A percentile compares a stretch with the other conserved stretches of the same genome.
phyloP scores from a whole-genome alignment of 2,329 filamentous ascomycete species.

The Mycocentrospora acerina region DNA sequence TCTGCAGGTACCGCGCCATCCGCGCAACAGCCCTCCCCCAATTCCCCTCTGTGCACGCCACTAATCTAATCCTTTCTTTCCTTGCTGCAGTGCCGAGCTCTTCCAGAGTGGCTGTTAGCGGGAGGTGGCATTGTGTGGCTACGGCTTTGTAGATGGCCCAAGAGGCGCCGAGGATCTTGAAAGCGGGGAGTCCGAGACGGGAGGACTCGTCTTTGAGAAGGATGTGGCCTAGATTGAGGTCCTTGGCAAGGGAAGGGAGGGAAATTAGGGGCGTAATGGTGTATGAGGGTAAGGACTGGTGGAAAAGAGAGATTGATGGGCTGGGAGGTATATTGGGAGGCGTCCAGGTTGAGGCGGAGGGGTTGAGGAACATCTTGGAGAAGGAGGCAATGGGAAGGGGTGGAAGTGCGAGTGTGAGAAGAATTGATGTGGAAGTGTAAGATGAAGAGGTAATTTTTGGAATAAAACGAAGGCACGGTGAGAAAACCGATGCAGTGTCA shows the following conservation, averaged over 20 bases:
- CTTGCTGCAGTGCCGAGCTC: conserved; percentile 43
- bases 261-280: conserved; percentile 56
- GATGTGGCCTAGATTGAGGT: conserved; percentile 56
- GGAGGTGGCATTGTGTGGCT: conserved; percentile 46
- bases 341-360: conserved; percentile 25
- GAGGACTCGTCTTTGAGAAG: conserved; percentile 71
- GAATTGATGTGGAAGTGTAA: no score
- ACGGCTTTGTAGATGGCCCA: conserved; percentile 69
- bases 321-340: no score
- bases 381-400: no score
- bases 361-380: conserved; percentile 28
- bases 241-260: conserved; percentile 56
- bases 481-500: no score
- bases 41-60: conserved; percentile 74
- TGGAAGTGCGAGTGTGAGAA: no score
- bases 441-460: not conserved
- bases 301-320: conserved; percentile 47
- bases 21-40: conserved; percentile 72
- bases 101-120: conserved; percentile 47
- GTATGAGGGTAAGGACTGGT: conserved; percentile 60
- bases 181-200: conserved; percentile 69
- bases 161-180: conserved; percentile 79
- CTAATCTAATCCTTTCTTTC: conserved; percentile 46
- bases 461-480: not conserved
- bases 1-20: conserved; percentile 63